Percentiles rank a stretch among this genome's conserved stretches.
Evolutionary conservation across 306 rosid species (phyloP).

Genomic region (Prunus padus): DNA sequence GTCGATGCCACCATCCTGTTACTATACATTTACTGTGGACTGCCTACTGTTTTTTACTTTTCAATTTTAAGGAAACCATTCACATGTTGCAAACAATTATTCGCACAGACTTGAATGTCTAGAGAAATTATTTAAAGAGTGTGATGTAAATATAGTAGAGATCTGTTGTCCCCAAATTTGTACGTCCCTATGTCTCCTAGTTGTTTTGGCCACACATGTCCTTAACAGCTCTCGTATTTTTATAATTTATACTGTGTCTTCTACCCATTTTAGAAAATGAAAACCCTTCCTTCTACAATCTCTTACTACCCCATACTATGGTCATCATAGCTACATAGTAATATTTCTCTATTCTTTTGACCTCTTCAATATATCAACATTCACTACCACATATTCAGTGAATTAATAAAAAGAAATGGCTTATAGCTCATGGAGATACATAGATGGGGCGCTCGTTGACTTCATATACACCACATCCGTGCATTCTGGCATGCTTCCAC

Average conservation of each 20-base stretch:
- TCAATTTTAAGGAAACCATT: background rate
- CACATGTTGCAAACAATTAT: background rate
- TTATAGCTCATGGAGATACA: slow-evolving; percentile 46
- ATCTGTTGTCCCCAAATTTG: no score
- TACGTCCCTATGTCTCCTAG: no score
- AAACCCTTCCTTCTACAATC: background rate
- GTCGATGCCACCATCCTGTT: background rate
- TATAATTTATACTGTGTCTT: no score
- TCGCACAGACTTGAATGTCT: background rate
- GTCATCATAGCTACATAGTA: background rate
- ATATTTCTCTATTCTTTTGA: slow-evolving; percentile 12
- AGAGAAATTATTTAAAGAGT: background rate
- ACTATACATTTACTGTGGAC: background rate
- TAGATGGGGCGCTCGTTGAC: slow-evolving; percentile 66
- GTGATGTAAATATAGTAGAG: no score
- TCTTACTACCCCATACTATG: background rate
- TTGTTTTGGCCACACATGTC: no score
- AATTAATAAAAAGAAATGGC: slow-evolving; percentile 19
- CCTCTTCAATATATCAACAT: slow-evolving; percentile 16
- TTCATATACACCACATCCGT: slow-evolving; percentile 91
- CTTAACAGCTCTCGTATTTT: no score
- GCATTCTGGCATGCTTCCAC: slow-evolving; percentile 97
- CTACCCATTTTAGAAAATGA: no score
- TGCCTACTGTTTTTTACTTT: background rate
- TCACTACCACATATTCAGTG: slow-evolving; percentile 10